These are phyloP conservation scores for Macadamia integrifolia DNA, from an alignment of 164 flowering plant genomes.

Conservation along the genomic window DNA sequence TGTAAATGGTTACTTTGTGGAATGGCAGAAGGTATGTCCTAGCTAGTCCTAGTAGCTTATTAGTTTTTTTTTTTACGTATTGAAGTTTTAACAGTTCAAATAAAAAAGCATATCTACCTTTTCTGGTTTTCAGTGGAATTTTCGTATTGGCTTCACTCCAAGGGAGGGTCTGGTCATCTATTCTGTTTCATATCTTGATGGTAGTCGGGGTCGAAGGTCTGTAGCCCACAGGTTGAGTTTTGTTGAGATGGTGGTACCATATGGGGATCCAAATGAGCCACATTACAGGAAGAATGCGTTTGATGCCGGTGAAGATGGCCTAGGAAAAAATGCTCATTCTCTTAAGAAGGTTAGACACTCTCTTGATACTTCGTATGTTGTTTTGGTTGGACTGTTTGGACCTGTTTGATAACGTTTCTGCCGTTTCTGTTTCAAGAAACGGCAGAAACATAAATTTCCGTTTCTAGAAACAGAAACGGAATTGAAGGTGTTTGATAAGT, in stretches of 20 bases:
- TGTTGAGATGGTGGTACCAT: slow-evolving; percentile 96
- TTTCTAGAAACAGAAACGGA: too few species aligned
- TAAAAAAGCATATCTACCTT: background rate
- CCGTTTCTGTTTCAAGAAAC: too few species aligned
- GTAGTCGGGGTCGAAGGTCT: slow-evolving; percentile 80
- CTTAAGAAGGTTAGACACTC: slow-evolving; percentile 59
- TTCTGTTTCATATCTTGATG: slow-evolving; percentile 89
- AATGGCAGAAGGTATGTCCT: slow-evolving; percentile 80
- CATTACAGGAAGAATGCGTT: slow-evolving; percentile 95
- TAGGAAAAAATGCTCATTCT: slow-evolving; percentile 93
- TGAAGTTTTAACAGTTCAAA: background rate
- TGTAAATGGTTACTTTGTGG: slow-evolving; percentile 65
- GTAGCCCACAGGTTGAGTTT: slow-evolving; percentile 88
- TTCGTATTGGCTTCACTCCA: slow-evolving; percentile 85
- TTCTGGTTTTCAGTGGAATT: slow-evolving; percentile 68
- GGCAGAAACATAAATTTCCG: too few species aligned
- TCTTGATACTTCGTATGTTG: background rate
- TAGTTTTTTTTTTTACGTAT: background rate
- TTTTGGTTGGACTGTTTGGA: slow-evolving; percentile 6
- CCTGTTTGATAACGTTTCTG: too few species aligned
- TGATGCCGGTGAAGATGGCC: slow-evolving; percentile 97
- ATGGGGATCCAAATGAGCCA: slow-evolving; percentile 94
- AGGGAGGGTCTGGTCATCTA: slow-evolving; percentile 83
- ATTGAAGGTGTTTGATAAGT: too few species aligned
- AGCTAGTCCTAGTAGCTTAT: background rate